Percentiles rank a stretch among this genome's conserved stretches.
Conservation (phyloP, 2,329 filamentous ascomycete species). For the Nemania serpens region DNA sequence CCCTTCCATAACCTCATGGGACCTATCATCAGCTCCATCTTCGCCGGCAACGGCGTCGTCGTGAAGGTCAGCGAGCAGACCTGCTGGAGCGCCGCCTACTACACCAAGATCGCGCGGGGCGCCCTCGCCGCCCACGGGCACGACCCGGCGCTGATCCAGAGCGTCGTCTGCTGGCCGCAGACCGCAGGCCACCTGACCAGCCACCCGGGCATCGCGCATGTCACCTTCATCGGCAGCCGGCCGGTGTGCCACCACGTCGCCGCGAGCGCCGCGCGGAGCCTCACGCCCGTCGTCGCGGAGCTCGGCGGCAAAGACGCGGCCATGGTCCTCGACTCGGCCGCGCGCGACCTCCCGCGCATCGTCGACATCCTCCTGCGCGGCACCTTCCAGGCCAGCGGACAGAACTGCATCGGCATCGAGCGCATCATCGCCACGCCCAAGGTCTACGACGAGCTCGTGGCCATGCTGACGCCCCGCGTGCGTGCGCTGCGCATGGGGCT, state of each 20-base stretch:
- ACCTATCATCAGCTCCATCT: constrained; percentile 87
- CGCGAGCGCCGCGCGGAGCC: constrained; percentile 77
- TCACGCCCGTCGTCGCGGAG: constrained; percentile 90
- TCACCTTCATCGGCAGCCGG: constrained; percentile 95
- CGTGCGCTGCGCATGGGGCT: constrained; percentile 76
- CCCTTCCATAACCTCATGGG: constrained; percentile 94
- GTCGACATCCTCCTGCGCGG: constrained; percentile 85
- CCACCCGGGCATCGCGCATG: constrained; percentile 80
- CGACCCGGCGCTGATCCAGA: constrained; percentile 80
- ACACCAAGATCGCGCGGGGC: constrained; percentile 75
- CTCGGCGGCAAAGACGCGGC: constrained; percentile 95
- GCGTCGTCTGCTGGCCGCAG: constrained; percentile 84
- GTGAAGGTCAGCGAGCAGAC: constrained; percentile 96
- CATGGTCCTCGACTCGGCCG: constrained; percentile 81
- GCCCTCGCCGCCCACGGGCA: constrained; percentile 84
- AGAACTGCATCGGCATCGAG: constrained; percentile 98
- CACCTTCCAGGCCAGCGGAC: constrained; percentile 91
- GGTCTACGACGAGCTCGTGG: constrained; percentile 76
- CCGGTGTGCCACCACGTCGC: constrained; percentile 88
- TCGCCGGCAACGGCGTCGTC: constrained; percentile 87
- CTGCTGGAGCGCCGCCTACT: constrained; percentile 88
- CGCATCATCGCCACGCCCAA: constrained; percentile 80
- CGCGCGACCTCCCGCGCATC: constrained; percentile 69
- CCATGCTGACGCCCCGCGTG: constrained; percentile 74
- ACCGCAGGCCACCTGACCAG: constrained; percentile 82